Evolutionary conservation across 2,329 filamentous ascomycete genomes (phyloP).

Genomic region (Verticillium isaacii): DNA sequence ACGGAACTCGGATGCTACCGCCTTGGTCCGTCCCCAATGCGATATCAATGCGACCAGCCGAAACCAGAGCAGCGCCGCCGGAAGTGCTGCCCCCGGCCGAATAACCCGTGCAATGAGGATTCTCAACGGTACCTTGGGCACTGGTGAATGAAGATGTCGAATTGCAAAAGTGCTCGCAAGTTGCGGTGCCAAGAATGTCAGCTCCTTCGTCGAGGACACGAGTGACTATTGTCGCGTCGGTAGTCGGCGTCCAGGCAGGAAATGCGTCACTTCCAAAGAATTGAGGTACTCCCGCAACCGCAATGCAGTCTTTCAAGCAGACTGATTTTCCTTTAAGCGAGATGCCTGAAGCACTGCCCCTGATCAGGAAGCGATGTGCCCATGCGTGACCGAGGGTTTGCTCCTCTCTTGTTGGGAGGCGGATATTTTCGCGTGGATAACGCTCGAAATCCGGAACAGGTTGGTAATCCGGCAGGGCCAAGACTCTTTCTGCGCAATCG

Average conservation of each 20-base stretch:
- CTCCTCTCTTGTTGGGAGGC: constrained; percentile 30
- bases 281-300: constrained; percentile 48
- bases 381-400: constrained; percentile 44
- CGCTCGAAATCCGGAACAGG: constrained; percentile 30
- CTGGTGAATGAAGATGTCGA: constrained; percentile 41
- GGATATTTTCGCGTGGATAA: constrained; percentile 40
- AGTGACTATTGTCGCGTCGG: constrained; percentile 49
- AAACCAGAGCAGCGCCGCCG: constrained; percentile 41
- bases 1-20: constrained; percentile 40
- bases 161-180: constrained; percentile 50
- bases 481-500: constrained; percentile 41
- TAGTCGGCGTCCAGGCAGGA: constrained; percentile 42
- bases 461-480: constrained; percentile 40
- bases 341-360: constrained; percentile 6
- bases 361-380: constrained; percentile 45
- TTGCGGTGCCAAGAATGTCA: constrained; percentile 42
- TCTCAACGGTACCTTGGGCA: constrained; percentile 40
- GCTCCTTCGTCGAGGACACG: constrained; percentile 45
- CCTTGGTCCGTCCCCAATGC: constrained; percentile 44
- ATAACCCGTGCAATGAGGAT: constrained; percentile 38
- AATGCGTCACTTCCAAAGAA: constrained; percentile 47
- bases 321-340: constrained; percentile 37
- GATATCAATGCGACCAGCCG: constrained; percentile 34
- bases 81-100: constrained; percentile 44
- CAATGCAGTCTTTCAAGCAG: constrained; percentile 50